Percentiles rank a stretch among this genome's conserved stretches.
Conservation (phyloP, 495 filamentous ascomycete species). For the Ascodesmis nigricans region DNA sequence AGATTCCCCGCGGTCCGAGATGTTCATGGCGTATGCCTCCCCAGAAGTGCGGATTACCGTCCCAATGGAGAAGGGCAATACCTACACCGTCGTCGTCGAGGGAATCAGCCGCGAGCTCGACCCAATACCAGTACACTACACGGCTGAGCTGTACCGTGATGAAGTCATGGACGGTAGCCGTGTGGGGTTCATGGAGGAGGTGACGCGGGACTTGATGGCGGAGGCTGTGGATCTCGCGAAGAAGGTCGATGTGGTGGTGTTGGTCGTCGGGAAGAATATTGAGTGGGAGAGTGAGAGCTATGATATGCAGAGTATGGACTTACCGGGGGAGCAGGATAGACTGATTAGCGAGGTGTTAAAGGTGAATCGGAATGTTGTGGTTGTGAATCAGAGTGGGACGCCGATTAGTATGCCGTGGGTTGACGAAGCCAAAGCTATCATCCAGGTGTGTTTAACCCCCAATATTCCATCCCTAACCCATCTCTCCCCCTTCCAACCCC, state of each 20-base stretch:
- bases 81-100: constrained; percentile 16
- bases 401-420: constrained; percentile 56
- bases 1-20: constrained; percentile 20
- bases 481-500: constrained; percentile 2
- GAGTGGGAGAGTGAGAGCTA: constrained; percentile 60
- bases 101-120: constrained; percentile 20
- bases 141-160: constrained; percentile 19
- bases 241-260: constrained; percentile 42
- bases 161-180: constrained; percentile 21
- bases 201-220: constrained; percentile 25
- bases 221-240: constrained; percentile 40
- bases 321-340: constrained; percentile 37
- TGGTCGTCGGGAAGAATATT: constrained; percentile 45
- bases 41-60: constrained; percentile 16
- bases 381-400: constrained; percentile 49
- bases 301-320: constrained; percentile 43
- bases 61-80: constrained; percentile 16
- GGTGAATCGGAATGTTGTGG: constrained; percentile 38
- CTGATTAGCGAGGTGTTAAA: constrained; percentile 34
- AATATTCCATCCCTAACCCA: background rate
- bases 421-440: constrained; percentile 29
- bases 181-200: constrained; percentile 22
- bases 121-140: constrained; percentile 21
- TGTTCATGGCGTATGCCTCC: constrained; percentile 23
- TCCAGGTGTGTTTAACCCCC: constrained; percentile 16